Percentiles rank a stretch among this genome's conserved stretches.
phyloP scores from a whole-genome alignment of 1,139 yeast species.

The Debaryomyces fabryi region DNA sequence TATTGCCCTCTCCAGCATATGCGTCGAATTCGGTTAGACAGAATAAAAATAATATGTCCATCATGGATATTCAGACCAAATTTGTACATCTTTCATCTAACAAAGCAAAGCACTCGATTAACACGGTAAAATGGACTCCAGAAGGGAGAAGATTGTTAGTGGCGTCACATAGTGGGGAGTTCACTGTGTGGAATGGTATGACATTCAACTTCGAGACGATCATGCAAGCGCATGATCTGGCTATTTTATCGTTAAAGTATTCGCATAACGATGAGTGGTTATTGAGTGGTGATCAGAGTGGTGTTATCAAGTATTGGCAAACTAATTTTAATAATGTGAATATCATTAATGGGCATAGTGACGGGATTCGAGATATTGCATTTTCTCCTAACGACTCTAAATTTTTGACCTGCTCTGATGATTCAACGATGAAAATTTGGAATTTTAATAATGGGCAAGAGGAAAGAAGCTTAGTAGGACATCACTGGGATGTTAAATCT shows the following conservation, averaged over 20 bases:
- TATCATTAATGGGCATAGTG: constrained; percentile 75
- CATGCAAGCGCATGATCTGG: constrained; percentile 97
- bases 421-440: constrained; percentile 88
- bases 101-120: constrained; percentile 89
- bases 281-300: constrained; percentile 90
- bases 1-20: constrained; percentile 73
- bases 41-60: constrained; percentile 44
- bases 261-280: constrained; percentile 95
- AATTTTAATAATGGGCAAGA: constrained; percentile 88
- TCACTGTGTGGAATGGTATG: constrained; percentile 95
- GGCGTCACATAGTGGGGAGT: constrained; percentile 92
- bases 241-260: constrained; percentile 77
- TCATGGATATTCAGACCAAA: constrained; percentile 69
- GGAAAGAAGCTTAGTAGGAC: constrained; percentile 82
- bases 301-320: constrained; percentile 93
- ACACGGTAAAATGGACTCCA: constrained; percentile 94
- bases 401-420: constrained; percentile 92
- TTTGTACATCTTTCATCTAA: constrained; percentile 90
- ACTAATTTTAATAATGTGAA: constrained; percentile 96
- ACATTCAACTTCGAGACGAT: constrained; percentile 95
- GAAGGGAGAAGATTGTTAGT: constrained; percentile 91
- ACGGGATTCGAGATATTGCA: constrained; percentile 83
- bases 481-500: constrained; percentile 98
- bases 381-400: constrained; percentile 90
- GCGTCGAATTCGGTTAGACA: constrained; percentile 27